Evolutionary conservation across 345 rosid species (phyloP).

Genomic region (Heritiera fomes): DNA sequence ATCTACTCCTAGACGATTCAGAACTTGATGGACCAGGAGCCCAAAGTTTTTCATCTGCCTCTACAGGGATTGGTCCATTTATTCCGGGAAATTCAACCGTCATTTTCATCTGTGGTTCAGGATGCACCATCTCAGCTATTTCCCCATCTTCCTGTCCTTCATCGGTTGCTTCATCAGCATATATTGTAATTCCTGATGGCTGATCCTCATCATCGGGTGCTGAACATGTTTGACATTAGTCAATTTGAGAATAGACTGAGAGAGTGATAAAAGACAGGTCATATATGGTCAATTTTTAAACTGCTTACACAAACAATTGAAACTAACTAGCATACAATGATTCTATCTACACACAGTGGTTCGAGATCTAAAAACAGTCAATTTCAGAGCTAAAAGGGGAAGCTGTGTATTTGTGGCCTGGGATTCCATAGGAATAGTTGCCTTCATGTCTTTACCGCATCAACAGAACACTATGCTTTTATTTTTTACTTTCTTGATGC

Average conservation of each 20-base stretch:
- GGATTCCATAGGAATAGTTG: background rate
- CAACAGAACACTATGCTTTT: background rate
- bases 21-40: conserved; percentile 42
- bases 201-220: conserved; percentile 60
- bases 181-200: conserved; percentile 80
- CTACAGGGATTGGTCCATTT: conserved; percentile 79
- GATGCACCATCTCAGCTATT: conserved; percentile 38
- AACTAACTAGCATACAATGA: background rate
- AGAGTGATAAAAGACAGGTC: background rate
- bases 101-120: conserved; percentile 52
- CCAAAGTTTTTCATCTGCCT: conserved; percentile 74
- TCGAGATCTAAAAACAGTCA: background rate
- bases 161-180: conserved; percentile 51
- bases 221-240: conserved; percentile 29
- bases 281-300: background rate
- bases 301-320: background rate
- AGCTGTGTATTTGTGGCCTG: background rate
- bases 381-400: background rate
- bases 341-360: background rate
- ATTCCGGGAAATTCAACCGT: conserved; percentile 76
- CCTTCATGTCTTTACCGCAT: background rate
- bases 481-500: background rate
- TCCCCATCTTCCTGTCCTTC: conserved; percentile 74
- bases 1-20: conserved; percentile 39
- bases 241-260: conserved; percentile 12